Conservation (phyloP, 306 rosid species). For the Castanospermum australe region DNA sequence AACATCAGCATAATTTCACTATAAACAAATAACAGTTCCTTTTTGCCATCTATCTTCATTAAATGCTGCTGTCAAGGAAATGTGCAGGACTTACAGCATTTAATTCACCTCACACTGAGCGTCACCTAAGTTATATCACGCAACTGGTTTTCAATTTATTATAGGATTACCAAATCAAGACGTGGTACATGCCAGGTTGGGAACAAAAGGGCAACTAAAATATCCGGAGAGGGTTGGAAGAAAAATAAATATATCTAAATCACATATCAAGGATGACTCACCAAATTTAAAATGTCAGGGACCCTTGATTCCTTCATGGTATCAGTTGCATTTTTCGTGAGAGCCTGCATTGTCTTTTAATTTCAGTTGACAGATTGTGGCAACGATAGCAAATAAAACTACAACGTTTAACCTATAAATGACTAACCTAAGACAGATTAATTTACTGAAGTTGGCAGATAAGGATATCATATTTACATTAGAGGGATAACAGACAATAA, state of each 20-base stretch:
- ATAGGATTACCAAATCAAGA: slow-evolving; percentile 13
- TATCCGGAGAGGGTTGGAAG: background rate
- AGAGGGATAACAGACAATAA: background rate
- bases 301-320: slow-evolving; percentile 92
- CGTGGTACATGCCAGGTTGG: background rate
- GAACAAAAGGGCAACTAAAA: background rate
- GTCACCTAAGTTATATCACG: background rate
- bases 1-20: background rate
- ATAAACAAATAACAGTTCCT: slow-evolving; percentile 5
- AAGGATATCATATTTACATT: slow-evolving; percentile 1
- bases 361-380: slow-evolving; percentile 29
- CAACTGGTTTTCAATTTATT: slow-evolving; percentile 11
- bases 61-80: background rate
- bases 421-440: background rate
- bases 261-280: slow-evolving; percentile 41
- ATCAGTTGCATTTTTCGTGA: slow-evolving; percentile 78
- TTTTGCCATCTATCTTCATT: slow-evolving; percentile 14
- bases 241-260: slow-evolving; percentile 6
- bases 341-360: slow-evolving; percentile 61
- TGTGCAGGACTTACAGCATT: slow-evolving; percentile 12
- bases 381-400: slow-evolving; percentile 4
- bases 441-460: background rate
- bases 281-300: slow-evolving; percentile 69
- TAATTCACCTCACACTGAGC: background rate
- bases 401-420: background rate